A percentile compares a stretch with the other conserved stretches of the same genome.
Conservation (phyloP, 2,329 filamentous ascomycete species). For the Fusarium piperis region DNA sequence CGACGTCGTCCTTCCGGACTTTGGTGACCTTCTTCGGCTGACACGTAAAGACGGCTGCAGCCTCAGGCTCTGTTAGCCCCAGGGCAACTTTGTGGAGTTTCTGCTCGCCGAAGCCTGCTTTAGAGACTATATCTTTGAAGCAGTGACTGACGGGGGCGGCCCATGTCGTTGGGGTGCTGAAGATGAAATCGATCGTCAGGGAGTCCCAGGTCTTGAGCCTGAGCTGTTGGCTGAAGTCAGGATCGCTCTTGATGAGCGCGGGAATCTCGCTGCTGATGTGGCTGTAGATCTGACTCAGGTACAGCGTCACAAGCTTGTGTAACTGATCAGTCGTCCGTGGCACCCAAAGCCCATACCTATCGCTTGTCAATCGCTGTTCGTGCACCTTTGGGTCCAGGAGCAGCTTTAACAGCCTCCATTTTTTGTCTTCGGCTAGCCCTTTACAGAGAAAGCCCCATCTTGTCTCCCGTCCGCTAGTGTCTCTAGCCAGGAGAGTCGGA, state of each 20-base stretch:
- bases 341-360: background rate
- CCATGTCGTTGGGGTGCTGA: background rate
- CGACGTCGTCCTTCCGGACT: background rate
- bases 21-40: background rate
- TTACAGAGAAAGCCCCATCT: background rate
- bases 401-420: background rate
- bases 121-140: background rate
- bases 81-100: background rate
- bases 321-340: background rate
- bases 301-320: background rate
- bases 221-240: background rate
- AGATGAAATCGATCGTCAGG: background rate
- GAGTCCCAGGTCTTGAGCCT: background rate
- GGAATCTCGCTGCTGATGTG: background rate
- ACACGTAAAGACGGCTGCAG: background rate
- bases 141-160: background rate
- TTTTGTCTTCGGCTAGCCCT: background rate
- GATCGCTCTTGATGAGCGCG: background rate
- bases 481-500: background rate
- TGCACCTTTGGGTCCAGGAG: background rate
- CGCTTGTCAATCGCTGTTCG: background rate
- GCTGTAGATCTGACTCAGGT: background rate
- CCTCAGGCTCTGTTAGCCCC: background rate
- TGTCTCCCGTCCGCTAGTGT: background rate
- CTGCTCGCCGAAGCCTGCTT: background rate